Base-by-base conservation (phyloP, 202 grass and related monocot genomes). In the Alloteropsis angusta region DNA sequence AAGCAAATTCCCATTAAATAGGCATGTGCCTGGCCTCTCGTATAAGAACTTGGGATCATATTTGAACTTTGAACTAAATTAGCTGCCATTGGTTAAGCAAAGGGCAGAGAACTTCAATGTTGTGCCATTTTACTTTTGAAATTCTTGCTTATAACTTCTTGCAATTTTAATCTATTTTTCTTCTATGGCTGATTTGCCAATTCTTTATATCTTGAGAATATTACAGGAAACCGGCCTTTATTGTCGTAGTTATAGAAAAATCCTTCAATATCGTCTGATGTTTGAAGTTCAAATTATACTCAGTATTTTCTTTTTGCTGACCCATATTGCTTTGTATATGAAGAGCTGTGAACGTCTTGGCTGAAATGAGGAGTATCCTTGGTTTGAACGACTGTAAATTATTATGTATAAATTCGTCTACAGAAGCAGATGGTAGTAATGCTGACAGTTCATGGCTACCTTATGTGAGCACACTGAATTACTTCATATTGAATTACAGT, bases 331-430 rank as follows among this genome's bases (percentile, higher is more conserved):
- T 80, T 84, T 72, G 68, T 79, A 57, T 82, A 30, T 83, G 35
- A 85, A 99, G 96, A 80, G 90, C 92, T 74, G 77, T 75, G 48
- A 91, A 82, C 47, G 85, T 99, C 75, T 89, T 96, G 70, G 81
- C 80, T 28, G 90, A 96, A 95, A 96, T 99, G 96, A 89, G 78
- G 86, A 87, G 39, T 62, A 88, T 78, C 72, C 91, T 96, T 82
- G 96, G 92, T 81, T 69, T 86, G 85, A 92, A 93, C 34, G 86
- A 87, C 54, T 99, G 96, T 82, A 99, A 96, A 85, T 86, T 96
- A 71, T 74, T 99, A 83, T 89, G 90, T 71, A 93, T 99, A 72
- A 99, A 99, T 87, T 96, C 96, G 50, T 93, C 87, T 78, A 55
- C 65, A 71, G 77, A 83, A 78, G 79, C 46, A 43, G 79, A 81